Evolutionary conservation across 306 rosid genomes (phyloP), one percentile per base, ranked within the genome.

Genomic region (Cotoneaster glaucophyllus): DNA sequence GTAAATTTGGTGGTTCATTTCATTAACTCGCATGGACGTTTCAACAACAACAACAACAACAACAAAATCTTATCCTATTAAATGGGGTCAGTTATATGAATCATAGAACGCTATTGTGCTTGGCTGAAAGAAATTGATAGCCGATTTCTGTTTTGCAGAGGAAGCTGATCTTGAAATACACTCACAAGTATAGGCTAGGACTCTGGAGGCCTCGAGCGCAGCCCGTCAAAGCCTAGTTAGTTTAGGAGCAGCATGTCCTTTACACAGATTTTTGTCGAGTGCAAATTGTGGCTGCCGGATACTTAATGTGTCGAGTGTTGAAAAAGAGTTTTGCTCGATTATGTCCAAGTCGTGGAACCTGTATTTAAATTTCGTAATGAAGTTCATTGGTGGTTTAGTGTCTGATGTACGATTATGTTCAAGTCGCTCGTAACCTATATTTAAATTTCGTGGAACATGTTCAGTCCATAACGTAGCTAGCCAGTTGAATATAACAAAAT

Each of bases 151-250:
- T 71, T 53, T 82, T 80, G 75, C 91, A 91, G 93, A 91, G 97
- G 87, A 91, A 93, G 90, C 83, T 93, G 81, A 91, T 93, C 75
- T 77, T 93, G 87, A 87, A 84, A 76, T 83, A 88, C 65, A 65
- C 88, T 59, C 97, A 93, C 86, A 91, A 93, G 86, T 93, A 88
- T 81, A 81, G 93, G 85, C 84, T 91, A 54, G 97, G 98, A 84
- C 85, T 91, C 11, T 93, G 97, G 97, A 90, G 91, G 82, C 98
- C 97, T 52, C 88, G 80, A 39, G 89, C 87, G 43, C 85, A 77
- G 56, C 81, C 77, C 25, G 12, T 87, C 69, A 90, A 87, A 71
- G 59, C 86, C 18, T 88, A 84, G 86, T 70, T 77, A 67, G 62
- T 77, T 52, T 67, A 34, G 65, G 37, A 9, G 65, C 69, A 57